Evolutionary conservation across 225 moss, liverwort and hornwort genomes (phyloP), one percentile per base, ranked within the genome.

Genomic region (Anthoceros angustus): DNA sequence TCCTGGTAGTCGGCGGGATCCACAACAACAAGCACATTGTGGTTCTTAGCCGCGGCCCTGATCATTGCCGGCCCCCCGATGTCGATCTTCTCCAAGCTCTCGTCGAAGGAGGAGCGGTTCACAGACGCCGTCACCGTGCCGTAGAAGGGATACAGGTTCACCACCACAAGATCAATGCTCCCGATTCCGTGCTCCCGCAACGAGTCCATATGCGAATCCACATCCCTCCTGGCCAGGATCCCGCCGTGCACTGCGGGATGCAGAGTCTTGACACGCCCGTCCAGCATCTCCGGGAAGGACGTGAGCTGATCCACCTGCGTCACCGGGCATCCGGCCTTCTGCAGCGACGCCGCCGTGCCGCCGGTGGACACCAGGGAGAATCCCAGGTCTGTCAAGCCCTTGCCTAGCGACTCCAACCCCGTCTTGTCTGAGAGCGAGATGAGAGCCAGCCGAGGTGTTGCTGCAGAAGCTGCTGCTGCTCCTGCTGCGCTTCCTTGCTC

Each of bases 31-130:
- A 92, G 76, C 72, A 98, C 95, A 75, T 98, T 86, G 70, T 92
- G 89, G 71, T 92, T 98, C 92, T 98, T 98, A 49, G 98, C 92
- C 48, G 92, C 98, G 73, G 92, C 89, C 73, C 98, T 72, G 71
- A 98, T 87, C 98, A 98, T 92, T 40, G 92, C 80, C 21, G 92
- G 92, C 62, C 98, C 92, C 76, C 98, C 98, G 42, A 98, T 98
- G 68, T 98, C 98, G 74, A 98, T 89, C 40, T 89, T 98, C 74
- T 98, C 98, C 39, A 98, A 82, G 25, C 82, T 87, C 7, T 70
- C 80, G 24, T 89, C 86, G 69, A 98, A 98, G 70, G 81, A 78
- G 42, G 81, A 77, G 46, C 81, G 79, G 69, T 32, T 32, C 32
- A 64, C 84, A 46, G 86, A 72, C 46, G 86, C 73, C 14, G 92